Percentiles rank a stretch among this genome's conserved stretches.
Evolutionary conservation across 179 eudicot genomes (phyloP).

Genomic region (Dionaea muscipula): DNA sequence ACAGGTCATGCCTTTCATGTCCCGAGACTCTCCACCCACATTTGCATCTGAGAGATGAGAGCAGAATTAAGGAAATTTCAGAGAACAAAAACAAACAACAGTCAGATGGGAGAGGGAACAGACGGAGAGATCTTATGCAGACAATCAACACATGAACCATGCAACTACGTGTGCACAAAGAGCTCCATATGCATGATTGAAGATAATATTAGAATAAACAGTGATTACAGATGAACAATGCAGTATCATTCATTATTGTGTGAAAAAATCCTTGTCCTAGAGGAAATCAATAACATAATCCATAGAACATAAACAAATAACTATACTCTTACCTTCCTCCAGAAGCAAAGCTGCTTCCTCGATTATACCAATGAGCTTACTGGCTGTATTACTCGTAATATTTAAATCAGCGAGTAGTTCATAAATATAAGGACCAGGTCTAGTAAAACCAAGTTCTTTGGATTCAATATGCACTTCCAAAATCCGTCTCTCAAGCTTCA

Average conservation of each 20-base stretch:
- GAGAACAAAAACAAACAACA: background rate
- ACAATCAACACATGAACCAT: background rate
- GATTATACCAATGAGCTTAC: slow-evolving; percentile 52
- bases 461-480: slow-evolving; percentile 77
- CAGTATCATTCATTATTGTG: no score
- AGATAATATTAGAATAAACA: background rate
- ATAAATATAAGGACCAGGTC: slow-evolving; percentile 86
- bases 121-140: no score
- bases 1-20: slow-evolving; percentile 41
- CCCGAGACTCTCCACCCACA: slow-evolving; percentile 39
- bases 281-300: no score
- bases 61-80: slow-evolving; percentile 2
- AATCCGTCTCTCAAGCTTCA: slow-evolving; percentile 90
- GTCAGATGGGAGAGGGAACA: background rate
- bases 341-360: slow-evolving; percentile 78
- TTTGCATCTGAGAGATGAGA: slow-evolving; percentile 34
- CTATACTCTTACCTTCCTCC: slow-evolving; percentile 73
- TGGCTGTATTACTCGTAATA: slow-evolving; percentile 48
- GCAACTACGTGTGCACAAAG: no score
- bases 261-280: no score
- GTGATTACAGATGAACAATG: no score
- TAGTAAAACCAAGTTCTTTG: slow-evolving; percentile 81
- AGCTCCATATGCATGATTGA: background rate
- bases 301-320: no score
- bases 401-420: slow-evolving; percentile 76